These are phyloP conservation scores for Sedum album DNA, from an alignment of 164 flowering plant species.

Conservation along the genomic window DNA sequence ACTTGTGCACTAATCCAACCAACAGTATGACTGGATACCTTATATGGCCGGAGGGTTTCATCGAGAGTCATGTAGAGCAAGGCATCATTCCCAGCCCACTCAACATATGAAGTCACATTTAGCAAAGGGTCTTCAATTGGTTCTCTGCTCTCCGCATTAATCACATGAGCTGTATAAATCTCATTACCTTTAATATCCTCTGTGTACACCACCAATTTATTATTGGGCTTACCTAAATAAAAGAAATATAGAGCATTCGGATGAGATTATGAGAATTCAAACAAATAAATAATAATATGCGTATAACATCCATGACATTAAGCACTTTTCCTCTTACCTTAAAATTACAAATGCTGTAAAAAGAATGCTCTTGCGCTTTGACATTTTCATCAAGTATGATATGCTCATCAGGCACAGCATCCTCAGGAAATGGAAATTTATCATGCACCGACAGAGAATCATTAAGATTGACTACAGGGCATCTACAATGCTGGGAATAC, in stretches of 20 bases:
- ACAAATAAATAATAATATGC: too few relatives aligned
- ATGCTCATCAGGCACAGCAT: slow-evolving; percentile 71
- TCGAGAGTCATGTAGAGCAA: slow-evolving; percentile 82
- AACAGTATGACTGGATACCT: slow-evolving; percentile 33
- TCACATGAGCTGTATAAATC: slow-evolving; percentile 66
- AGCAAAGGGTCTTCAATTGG: slow-evolving; percentile 49
- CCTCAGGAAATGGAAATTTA: slow-evolving; percentile 61
- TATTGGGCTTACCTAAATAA: slow-evolving; percentile 67
- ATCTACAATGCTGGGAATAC: slow-evolving; percentile 69
- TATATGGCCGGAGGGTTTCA: slow-evolving; percentile 78
- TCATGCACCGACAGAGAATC: slow-evolving; percentile 50
- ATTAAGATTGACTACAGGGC: slow-evolving; percentile 18
- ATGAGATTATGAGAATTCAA: background rate
- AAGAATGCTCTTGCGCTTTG: slow-evolving; percentile 50
- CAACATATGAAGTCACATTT: slow-evolving; percentile 1
- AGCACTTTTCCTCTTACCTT: slow-evolving; percentile 24
- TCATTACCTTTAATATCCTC: slow-evolving; percentile 94
- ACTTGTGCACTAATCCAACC: background rate
- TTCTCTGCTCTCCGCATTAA: slow-evolving; percentile 54
- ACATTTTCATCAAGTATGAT: slow-evolving; percentile 79
- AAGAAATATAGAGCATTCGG: slow-evolving; percentile 1
- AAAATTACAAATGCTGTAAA: slow-evolving; percentile 60
- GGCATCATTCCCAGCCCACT: slow-evolving; percentile 85
- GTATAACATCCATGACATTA: background rate
- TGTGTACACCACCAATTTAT: slow-evolving; percentile 85